phyloP scores from a whole-genome alignment of 306 rosid genomes.

The Cucurbita pepo region DNA sequence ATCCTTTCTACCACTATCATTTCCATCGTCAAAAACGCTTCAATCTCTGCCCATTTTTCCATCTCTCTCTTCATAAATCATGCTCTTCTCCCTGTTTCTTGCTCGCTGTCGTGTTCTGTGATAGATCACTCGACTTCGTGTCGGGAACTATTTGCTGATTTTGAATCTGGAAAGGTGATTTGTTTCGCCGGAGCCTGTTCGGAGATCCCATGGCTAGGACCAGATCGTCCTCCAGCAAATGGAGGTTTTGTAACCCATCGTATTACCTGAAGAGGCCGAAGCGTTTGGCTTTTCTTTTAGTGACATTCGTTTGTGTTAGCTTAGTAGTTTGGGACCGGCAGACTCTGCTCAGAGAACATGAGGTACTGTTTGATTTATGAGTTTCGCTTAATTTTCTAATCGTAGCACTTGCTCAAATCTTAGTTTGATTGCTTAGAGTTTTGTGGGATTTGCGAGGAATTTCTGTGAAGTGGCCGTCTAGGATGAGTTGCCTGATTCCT shows the following conservation, averaged over 20 bases:
- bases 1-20: not conserved
- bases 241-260: conserved; percentile 64
- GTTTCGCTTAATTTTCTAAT: not conserved
- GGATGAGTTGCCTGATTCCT: not conserved
- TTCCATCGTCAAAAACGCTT: not conserved
- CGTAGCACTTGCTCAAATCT: not conserved
- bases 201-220: conserved; percentile 51
- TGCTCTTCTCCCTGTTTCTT: not conserved
- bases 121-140: not conserved
- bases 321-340: conserved; percentile 91
- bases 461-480: not conserved
- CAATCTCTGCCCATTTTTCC: not conserved
- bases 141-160: not conserved
- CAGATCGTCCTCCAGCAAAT: conserved; percentile 41
- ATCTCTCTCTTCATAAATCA: not conserved
- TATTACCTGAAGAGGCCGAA: conserved; percentile 86
- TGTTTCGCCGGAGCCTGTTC: not conserved
- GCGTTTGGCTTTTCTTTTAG: conserved; percentile 76
- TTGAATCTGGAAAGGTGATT: conserved; percentile 1
- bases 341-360: conserved; percentile 62
- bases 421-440: conserved; percentile 5
- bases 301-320: conserved; percentile 44
- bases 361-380: conserved; percentile 27
- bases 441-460: not conserved
- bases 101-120: not conserved